Evolutionary conservation across 2,329 filamentous ascomycete species (phyloP).

Genomic region (Bimuria novae-zelandiae): DNA sequence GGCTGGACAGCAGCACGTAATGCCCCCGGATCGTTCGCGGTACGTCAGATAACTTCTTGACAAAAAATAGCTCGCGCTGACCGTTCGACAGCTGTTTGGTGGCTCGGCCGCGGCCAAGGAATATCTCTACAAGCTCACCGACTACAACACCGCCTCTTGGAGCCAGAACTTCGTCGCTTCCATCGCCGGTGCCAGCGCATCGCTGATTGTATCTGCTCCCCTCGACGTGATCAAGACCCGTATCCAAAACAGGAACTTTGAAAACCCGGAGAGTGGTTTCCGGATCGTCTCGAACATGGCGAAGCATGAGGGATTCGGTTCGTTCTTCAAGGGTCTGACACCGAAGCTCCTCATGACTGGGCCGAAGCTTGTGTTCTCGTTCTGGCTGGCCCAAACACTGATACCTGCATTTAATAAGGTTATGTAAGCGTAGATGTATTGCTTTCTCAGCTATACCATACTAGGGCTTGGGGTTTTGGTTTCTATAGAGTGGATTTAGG

Average conservation of each 20-base stretch:
- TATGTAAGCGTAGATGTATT: constrained; percentile 49
- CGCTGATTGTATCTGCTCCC: constrained; percentile 96
- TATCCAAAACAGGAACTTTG: constrained; percentile 97
- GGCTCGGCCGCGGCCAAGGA: constrained; percentile 97
- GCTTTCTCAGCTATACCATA: constrained; percentile 33
- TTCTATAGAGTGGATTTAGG: constrained; percentile 4
- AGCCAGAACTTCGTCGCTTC: constrained; percentile 97
- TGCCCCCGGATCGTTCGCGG: constrained; percentile 93
- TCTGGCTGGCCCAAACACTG: constrained; percentile 98
- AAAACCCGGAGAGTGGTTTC: constrained; percentile 94
- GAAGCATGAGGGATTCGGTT: constrained; percentile 79
- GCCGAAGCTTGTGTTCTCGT: constrained; percentile 98
- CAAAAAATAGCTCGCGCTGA: constrained; percentile 20
- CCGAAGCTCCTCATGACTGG: constrained; percentile 99
- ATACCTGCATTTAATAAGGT: constrained; percentile 87
- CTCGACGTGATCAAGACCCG: constrained; percentile 98
- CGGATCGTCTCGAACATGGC: constrained; percentile 91
- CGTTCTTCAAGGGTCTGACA: constrained; percentile 97
- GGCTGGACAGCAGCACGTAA: constrained; percentile 98
- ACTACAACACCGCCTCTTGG: constrained; percentile 97
- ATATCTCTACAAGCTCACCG: constrained; percentile 83
- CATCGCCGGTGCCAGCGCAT: constrained; percentile 90
- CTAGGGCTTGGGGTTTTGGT: constrained; percentile 23
- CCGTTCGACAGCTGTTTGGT: constrained; percentile 75
- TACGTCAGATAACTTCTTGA: constrained; percentile 54